Conservation (phyloP, 352 stramenopile species). For the Blastocystis sp. region DNA sequence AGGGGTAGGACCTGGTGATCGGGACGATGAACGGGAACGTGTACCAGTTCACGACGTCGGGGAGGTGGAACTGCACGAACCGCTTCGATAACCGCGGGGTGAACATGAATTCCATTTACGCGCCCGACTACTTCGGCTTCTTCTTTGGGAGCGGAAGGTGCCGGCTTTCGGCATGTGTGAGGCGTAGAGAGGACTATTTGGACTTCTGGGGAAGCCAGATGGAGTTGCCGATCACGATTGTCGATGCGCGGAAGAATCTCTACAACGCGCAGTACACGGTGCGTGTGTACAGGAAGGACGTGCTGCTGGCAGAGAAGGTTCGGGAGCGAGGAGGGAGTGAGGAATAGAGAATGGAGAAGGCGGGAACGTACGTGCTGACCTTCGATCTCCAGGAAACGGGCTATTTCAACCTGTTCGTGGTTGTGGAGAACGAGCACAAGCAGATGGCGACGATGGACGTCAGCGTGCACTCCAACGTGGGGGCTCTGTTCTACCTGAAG, state of each 20-base stretch:
- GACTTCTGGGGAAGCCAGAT: constrained; percentile 10
- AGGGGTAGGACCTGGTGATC: constrained; percentile 18
- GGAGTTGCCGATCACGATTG: constrained; percentile 46
- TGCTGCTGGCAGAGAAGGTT: constrained; percentile 13
- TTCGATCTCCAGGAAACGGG: constrained; percentile 39
- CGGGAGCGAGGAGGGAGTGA: background rate
- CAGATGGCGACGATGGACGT: constrained; percentile 17
- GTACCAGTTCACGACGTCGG: constrained; percentile 44
- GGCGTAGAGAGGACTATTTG: background rate
- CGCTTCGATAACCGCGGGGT: background rate
- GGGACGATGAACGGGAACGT: constrained; percentile 69
- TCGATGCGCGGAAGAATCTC: background rate
- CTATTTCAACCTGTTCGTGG: constrained; percentile 47
- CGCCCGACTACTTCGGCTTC: constrained; percentile 8
- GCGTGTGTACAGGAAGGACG: constrained; percentile 34
- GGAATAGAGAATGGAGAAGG: constrained; percentile 10
- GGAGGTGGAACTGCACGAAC: background rate
- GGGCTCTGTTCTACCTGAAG: constrained; percentile 16
- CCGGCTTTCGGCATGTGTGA: background rate
- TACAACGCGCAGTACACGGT: constrained; percentile 23
- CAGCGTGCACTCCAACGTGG: constrained; percentile 38
- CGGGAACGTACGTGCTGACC: constrained; percentile 8
- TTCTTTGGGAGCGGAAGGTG: constrained; percentile 14
- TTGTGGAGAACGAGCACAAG: constrained; percentile 53
- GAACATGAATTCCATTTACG: constrained; percentile 27